Evolutionary conservation across 2,329 filamentous ascomycete genomes (phyloP).

Genomic region (Colletotrichum tropicale): DNA sequence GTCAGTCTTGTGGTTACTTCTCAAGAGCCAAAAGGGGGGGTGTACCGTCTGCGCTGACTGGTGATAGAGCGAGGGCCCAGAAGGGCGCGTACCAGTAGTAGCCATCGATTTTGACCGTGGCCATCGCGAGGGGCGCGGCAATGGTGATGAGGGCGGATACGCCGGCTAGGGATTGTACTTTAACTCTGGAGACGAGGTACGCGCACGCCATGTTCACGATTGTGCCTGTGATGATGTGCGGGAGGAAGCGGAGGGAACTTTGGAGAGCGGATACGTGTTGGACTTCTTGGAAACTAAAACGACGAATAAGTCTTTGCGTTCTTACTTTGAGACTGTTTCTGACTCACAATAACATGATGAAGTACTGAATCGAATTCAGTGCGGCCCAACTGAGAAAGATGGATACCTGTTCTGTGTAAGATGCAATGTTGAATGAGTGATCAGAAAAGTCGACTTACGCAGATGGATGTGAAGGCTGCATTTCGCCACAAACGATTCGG

Average conservation of each 20-base stretch:
- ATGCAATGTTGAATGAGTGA: background rate
- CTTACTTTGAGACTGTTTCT: background rate
- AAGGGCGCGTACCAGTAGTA: constrained; percentile 54
- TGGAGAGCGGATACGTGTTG: constrained; percentile 48
- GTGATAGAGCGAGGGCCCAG: constrained; percentile 48
- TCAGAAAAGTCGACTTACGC: constrained; percentile 26
- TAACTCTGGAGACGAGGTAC: constrained; percentile 41
- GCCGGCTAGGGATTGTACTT: constrained; percentile 40
- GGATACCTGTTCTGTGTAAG: constrained; percentile 30
- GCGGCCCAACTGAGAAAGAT: constrained; percentile 52
- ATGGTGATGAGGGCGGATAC: constrained; percentile 47
- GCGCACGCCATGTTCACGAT: constrained; percentile 46
- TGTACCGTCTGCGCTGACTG: constrained; percentile 45
- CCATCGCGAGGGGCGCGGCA: constrained; percentile 58
- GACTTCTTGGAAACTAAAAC: constrained; percentile 50
- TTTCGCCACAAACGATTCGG: constrained; percentile 66
- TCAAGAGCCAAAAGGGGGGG: background rate
- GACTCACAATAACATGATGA: constrained; percentile 50
- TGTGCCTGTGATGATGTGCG: constrained; percentile 48
- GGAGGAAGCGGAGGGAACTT: constrained; percentile 52
- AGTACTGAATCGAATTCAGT: constrained; percentile 52
- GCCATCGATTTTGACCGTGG: constrained; percentile 48
- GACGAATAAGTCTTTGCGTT: background rate
- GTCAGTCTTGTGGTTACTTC: background rate
- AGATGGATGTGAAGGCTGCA: constrained; percentile 57